These are phyloP conservation scores for Colletotrichum sp. DNA, from an alignment of 2,329 filamentous ascomycete species.

Conservation along the genomic window DNA sequence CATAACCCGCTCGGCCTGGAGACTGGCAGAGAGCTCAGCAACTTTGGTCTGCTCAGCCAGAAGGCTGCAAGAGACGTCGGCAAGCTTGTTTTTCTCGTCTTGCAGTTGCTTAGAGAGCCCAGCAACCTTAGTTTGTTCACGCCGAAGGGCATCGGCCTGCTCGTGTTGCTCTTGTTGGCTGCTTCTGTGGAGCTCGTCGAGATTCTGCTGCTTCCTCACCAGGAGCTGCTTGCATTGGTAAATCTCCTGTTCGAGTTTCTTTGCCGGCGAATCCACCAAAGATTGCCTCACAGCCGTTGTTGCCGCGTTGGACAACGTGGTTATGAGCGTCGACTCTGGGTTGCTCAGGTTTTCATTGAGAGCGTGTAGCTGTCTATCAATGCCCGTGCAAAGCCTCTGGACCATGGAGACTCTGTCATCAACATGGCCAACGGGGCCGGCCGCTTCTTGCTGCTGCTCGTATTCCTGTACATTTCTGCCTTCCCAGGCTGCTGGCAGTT, in stretches of 20 bases:
- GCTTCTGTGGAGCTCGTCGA: fast-evolving
- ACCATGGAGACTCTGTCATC: background rate
- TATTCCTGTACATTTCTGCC: fast-evolving
- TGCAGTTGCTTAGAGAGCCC: background rate
- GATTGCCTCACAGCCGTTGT: background rate
- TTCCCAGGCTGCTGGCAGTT: background rate
- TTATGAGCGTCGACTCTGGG: background rate
- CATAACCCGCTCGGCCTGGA: background rate
- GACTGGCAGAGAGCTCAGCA: background rate
- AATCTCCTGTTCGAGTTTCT: background rate
- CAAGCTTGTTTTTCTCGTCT: background rate
- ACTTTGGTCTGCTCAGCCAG: background rate
- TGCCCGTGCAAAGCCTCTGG: background rate
- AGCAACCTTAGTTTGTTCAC: fast-evolving
- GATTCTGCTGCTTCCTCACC: background rate
- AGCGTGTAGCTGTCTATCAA: background rate
- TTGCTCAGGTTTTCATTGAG: background rate
- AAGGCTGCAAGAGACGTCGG: background rate
- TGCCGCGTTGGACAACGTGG: fast-evolving
- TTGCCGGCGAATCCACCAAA: background rate
- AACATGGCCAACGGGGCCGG: fast-evolving
- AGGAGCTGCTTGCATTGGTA: background rate
- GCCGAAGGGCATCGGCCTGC: fast-evolving
- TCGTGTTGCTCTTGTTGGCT: fast-evolving
- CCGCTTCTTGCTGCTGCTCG: background rate